phyloP scores from a whole-genome alignment of 306 rosid species.

The Hippophae tibetana region DNA sequence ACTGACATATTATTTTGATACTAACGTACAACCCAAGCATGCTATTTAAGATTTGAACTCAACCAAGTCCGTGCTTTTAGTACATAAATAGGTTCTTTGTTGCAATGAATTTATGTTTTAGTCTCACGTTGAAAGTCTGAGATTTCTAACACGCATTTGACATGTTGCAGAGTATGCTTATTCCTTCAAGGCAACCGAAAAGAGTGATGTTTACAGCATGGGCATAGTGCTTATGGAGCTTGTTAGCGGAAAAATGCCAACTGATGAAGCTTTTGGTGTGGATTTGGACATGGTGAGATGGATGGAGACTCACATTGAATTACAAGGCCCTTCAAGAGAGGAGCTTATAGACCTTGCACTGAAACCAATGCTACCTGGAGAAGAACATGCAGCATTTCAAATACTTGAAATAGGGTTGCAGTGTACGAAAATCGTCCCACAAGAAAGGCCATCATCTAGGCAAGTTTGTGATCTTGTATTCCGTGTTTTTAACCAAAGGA shows the following conservation, averaged over 20 bases:
- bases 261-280: conserved; percentile 48
- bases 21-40: no score
- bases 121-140: neutral
- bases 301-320: conserved; percentile 52
- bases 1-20: no score
- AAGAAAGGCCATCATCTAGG: conserved; percentile 72
- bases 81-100: neutral
- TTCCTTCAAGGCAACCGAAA: conserved; percentile 73
- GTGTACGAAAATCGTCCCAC: conserved; percentile 71
- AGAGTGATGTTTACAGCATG: conserved; percentile 91
- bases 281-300: conserved; percentile 97
- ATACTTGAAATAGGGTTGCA: conserved; percentile 82
- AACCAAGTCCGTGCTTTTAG: no score
- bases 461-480: conserved; percentile 65
- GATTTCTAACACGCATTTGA: conserved; percentile 7
- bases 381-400: conserved; percentile 58
- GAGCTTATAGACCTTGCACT: conserved; percentile 57
- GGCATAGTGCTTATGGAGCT: conserved; percentile 91
- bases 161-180: conserved; percentile 66
- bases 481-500: conserved; percentile 45
- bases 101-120: neutral
- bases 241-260: conserved; percentile 86
- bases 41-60: no score
- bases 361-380: conserved; percentile 46
- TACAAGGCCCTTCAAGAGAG: conserved; percentile 36